Evolutionary conservation across 2,329 filamentous ascomycete species (phyloP).

Genomic region (Plenodomus biglobosus): DNA sequence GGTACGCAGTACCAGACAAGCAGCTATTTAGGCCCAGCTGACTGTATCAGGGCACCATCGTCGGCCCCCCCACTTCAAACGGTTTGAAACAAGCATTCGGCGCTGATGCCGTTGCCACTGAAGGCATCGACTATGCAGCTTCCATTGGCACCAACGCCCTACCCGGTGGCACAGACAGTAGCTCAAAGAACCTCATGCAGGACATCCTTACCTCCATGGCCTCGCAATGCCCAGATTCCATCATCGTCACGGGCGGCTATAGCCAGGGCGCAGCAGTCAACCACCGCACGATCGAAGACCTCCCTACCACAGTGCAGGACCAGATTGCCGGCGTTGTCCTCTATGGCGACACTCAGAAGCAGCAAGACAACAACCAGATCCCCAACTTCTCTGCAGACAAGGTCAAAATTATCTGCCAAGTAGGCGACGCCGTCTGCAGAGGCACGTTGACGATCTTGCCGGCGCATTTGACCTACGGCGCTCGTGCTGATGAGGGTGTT

Average conservation of each 20-base stretch:
- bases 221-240: conserved; percentile 34
- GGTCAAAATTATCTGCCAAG: conserved; percentile 53
- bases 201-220: conserved; percentile 30
- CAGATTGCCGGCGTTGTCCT: conserved; percentile 48
- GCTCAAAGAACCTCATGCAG: conserved; percentile 24
- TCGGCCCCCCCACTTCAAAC: conserved; percentile 37
- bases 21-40: conserved; percentile 8
- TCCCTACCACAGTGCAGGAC: conserved; percentile 26
- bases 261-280: conserved; percentile 40
- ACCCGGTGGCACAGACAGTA: conserved; percentile 32
- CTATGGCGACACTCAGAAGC: conserved; percentile 52
- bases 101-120: conserved; percentile 30
- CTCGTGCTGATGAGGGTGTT: conserved; percentile 30
- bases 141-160: conserved; percentile 30
- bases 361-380: conserved; percentile 45
- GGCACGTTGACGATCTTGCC: conserved; percentile 45
- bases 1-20: conserved; percentile 37
- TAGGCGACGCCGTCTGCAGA: conserved; percentile 55
- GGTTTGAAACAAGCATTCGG: conserved; percentile 35
- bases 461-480: conserved; percentile 36
- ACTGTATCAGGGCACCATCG: conserved; percentile 36
- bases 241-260: conserved; percentile 39
- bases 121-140: conserved; percentile 39
- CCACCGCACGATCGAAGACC: conserved; percentile 36
- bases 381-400: conserved; percentile 46